Evolutionary conservation across 495 filamentous ascomycete genomes (phyloP).

Genomic region (Bacidia rubella): DNA sequence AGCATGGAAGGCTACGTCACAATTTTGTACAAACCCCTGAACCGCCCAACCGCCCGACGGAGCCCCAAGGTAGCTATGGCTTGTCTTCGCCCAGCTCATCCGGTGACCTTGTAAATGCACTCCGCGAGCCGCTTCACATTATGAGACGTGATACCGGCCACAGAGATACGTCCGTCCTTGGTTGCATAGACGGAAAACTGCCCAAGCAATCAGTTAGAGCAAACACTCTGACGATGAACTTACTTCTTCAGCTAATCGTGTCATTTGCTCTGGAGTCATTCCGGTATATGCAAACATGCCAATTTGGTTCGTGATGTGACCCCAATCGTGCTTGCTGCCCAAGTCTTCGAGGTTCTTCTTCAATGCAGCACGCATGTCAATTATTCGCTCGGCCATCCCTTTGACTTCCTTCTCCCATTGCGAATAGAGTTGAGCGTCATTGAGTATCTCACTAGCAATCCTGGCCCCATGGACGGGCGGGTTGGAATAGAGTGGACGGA

Average conservation of each 20-base stretch:
- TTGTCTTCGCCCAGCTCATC: slow-evolving; percentile 26
- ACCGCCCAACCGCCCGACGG: no score
- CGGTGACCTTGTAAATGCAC: slow-evolving; percentile 85
- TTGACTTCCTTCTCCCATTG: slow-evolving; percentile 97
- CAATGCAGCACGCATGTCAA: slow-evolving; percentile 86
- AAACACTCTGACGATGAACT: slow-evolving; percentile 18
- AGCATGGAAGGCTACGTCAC: neutral
- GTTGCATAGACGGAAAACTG: slow-evolving; percentile 95
- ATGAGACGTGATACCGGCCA: slow-evolving; percentile 84
- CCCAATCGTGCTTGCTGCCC: slow-evolving; percentile 93
- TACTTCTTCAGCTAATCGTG: slow-evolving; percentile 77
- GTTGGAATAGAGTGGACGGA: slow-evolving; percentile 96
- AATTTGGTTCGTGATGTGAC: slow-evolving; percentile 86
- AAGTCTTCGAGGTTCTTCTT: slow-evolving; percentile 88
- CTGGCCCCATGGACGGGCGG: slow-evolving; percentile 92
- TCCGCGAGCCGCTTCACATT: slow-evolving; percentile 92
- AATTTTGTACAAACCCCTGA: neutral
- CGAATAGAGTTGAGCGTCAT: slow-evolving; percentile 70
- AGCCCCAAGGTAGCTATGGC: no score
- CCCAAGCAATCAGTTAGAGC: slow-evolving; percentile 6
- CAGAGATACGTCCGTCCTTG: slow-evolving; percentile 92
- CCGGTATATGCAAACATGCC: slow-evolving; percentile 99
- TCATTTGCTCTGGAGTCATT: slow-evolving; percentile 85
- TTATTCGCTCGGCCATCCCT: slow-evolving; percentile 98
- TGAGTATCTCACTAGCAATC: slow-evolving; percentile 84